A percentile compares a stretch with the other conserved stretches of the same genome.
phyloP scores from a whole-genome alignment of 768 basidiomycete genomes.

The Porpolomopsis calyptriformis region DNA sequence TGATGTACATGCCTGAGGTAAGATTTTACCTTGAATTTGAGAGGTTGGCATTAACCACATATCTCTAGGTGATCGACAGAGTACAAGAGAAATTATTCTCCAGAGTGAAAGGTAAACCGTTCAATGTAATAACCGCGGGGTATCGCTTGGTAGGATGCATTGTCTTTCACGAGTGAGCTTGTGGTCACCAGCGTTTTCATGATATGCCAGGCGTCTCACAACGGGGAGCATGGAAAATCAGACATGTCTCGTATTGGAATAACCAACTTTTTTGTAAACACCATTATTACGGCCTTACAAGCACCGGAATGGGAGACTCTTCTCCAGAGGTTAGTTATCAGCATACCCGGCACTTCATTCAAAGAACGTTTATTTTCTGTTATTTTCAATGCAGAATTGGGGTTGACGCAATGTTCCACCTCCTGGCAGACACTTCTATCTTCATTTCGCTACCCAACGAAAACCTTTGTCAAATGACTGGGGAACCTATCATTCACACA shows the following conservation, averaged over 20 bases:
- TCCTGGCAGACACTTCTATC: conserved; percentile 64
- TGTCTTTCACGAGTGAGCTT: no score
- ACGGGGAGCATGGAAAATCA: conserved; percentile 29
- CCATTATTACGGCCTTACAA: conserved; percentile 57
- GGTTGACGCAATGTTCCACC: conserved; percentile 61
- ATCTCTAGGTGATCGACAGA: conserved; percentile 45
- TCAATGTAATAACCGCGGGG: conserved; percentile 57
- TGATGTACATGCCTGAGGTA: conserved; percentile 48
- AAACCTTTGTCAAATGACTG: conserved; percentile 77
- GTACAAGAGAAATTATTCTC: conserved; percentile 45
- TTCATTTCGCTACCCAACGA: conserved; percentile 75
- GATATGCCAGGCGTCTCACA: conserved; percentile 11
- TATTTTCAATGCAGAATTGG: conserved; percentile 48
- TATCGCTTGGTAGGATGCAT: conserved; percentile 56
- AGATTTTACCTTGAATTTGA: conserved; percentile 6
- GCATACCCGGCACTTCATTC: background rate
- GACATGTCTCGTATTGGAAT: conserved; percentile 31
- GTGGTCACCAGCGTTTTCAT: no score
- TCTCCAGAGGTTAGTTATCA: conserved; percentile 40
- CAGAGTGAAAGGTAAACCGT: conserved; percentile 18
- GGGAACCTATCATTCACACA: conserved; percentile 47
- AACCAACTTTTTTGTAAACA: conserved; percentile 59
- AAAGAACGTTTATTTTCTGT: background rate
- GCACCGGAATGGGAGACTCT: conserved; percentile 57
- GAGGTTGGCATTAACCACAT: background rate